A percentile compares a stretch with the other conserved stretches of the same genome.
These are phyloP conservation scores for Sporisorium iseilematis-ciliati DNA, from an alignment of 1,284 basidiomycete species.

Conservation along the genomic window DNA sequence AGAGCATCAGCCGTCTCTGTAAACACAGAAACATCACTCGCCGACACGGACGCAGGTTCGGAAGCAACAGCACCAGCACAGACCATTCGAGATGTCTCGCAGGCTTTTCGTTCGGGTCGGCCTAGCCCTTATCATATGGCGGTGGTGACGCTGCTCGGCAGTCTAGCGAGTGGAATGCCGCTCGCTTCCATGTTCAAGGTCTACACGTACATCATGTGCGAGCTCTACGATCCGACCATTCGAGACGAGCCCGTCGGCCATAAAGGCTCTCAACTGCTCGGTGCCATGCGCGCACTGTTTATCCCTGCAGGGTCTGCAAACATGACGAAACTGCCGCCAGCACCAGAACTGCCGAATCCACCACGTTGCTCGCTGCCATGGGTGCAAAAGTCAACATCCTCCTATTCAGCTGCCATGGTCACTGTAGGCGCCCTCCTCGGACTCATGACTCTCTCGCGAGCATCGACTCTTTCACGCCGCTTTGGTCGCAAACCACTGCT, in stretches of 20 bases:
- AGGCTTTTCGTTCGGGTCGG: conserved; percentile 43
- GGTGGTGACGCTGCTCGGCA: conserved; percentile 58
- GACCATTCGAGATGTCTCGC: conserved; percentile 53
- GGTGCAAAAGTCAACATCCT: conserved; percentile 61
- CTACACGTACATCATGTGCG: conserved; percentile 63
- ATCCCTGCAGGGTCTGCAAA: not conserved
- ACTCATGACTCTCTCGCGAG: conserved; percentile 54
- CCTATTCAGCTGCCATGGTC: conserved; percentile 61
- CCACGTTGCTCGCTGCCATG: conserved; percentile 49
- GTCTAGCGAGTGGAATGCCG: conserved; percentile 59
- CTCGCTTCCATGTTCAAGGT: conserved; percentile 64
- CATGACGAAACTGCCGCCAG: conserved; percentile 28
- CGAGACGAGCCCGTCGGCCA: conserved; percentile 37
- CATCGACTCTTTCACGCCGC: conserved; percentile 45
- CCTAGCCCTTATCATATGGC: conserved; percentile 63
- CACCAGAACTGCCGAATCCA: conserved; percentile 57
- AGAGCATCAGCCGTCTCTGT: conserved; percentile 23
- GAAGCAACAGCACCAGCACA: conserved; percentile 49
- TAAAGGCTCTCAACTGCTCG: conserved; percentile 10
- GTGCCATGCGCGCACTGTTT: conserved; percentile 12
- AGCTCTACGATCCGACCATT: conserved; percentile 52
- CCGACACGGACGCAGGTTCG: conserved; percentile 38
- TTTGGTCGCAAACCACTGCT: conserved; percentile 62
- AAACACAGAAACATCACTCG: conserved; percentile 20
- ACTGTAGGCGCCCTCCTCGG: conserved; percentile 58